Conservation (phyloP, 1,284 basidiomycete genomes). For the Abortiporus biennis region DNA sequence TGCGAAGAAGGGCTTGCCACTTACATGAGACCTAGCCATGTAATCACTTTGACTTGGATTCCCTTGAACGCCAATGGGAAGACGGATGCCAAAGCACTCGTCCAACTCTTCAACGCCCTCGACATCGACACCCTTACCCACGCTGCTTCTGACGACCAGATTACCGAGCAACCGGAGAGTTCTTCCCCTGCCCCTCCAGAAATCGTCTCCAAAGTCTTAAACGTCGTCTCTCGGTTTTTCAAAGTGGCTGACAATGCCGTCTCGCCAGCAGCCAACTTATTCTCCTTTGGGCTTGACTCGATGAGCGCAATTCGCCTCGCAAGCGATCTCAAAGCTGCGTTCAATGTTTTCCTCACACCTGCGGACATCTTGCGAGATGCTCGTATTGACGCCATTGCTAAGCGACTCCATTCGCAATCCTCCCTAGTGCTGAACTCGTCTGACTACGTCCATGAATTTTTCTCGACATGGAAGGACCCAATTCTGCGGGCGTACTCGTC, state of each 20-base stretch:
- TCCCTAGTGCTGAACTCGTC: too few species aligned
- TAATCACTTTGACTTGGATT: slow-evolving; percentile 41
- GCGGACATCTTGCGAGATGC: slow-evolving; percentile 36
- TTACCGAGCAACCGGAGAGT: neutral
- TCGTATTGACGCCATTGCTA: slow-evolving; percentile 28
- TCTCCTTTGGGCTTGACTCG: slow-evolving; percentile 42
- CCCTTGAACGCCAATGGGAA: slow-evolving; percentile 46
- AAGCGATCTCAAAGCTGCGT: slow-evolving; percentile 28
- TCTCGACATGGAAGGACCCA: slow-evolving; percentile 22
- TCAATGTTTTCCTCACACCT: slow-evolving; percentile 27
- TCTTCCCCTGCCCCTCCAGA: too few species aligned
- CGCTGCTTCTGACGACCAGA: slow-evolving; percentile 8
- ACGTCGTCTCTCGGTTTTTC: slow-evolving; percentile 12
- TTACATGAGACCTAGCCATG: slow-evolving; percentile 47
- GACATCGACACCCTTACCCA: slow-evolving; percentile 21
- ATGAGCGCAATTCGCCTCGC: slow-evolving; percentile 33
- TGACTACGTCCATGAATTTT: slow-evolving; percentile 24
- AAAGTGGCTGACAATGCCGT: slow-evolving; percentile 11
- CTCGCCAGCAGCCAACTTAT: slow-evolving; percentile 26
- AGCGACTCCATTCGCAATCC: too few species aligned
- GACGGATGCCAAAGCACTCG: slow-evolving; percentile 36
- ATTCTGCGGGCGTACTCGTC: slow-evolving; percentile 20
- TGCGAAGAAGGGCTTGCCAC: slow-evolving; percentile 38
- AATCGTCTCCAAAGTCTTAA: slow-evolving; percentile 9
- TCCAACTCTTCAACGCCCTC: slow-evolving; percentile 30